Percentiles rank a stretch among this genome's conserved stretches.
Conservation (phyloP, 2,329 filamentous ascomycete species). For the Colletotrichum brevisporum region DNA sequence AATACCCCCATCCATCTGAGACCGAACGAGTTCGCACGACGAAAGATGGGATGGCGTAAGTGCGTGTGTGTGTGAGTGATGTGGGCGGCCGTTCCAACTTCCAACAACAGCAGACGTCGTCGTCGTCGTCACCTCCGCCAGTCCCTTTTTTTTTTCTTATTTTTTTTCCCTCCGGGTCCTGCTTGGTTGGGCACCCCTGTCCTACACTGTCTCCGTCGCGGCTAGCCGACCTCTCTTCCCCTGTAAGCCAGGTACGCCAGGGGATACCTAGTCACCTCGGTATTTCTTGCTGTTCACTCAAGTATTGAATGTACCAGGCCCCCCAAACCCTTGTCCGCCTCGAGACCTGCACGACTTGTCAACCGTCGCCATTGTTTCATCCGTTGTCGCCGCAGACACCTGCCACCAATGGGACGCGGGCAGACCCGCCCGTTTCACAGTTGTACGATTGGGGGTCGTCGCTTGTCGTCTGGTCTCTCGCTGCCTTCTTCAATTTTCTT, state of each 20-base stretch:
- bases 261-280: too few species aligned
- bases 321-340: not conserved
- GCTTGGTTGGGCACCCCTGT: not conserved
- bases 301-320: not conserved
- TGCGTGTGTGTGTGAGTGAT: constrained; percentile 7
- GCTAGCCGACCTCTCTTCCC: too few species aligned
- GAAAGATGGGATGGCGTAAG: constrained; percentile 25
- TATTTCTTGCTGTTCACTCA: not conserved
- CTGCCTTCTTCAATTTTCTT: not conserved
- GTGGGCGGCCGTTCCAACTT: not conserved
- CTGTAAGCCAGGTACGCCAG: too few species aligned
- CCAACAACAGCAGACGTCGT: not conserved
- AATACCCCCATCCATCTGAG: too few species aligned
- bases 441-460: constrained; percentile 27
- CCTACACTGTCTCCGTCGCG: too few species aligned
- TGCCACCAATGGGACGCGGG: constrained; percentile 15
- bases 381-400: constrained; percentile 14
- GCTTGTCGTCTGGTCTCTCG: constrained; percentile 15
- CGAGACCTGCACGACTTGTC: constrained; percentile 37
- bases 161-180: not conserved
- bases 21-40: not conserved
- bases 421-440: constrained; percentile 27
- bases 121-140: constrained; percentile 25
- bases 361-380: constrained; percentile 35
- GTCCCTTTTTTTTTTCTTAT: not conserved